Conservation (phyloP, 805 yeast species). For the Barnettozyma botsteinii region DNA sequence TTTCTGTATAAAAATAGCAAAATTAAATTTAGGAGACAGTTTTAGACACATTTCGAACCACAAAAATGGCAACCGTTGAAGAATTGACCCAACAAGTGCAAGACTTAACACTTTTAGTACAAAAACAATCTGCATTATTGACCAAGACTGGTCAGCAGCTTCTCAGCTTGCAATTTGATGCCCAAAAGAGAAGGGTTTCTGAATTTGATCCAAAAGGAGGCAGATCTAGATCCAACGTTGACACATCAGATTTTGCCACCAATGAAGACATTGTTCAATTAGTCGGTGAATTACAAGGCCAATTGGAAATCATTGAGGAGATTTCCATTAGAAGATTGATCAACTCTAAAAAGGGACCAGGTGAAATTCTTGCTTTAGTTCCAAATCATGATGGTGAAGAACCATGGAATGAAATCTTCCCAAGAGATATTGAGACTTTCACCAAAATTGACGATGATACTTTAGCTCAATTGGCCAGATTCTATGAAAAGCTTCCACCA, state of each 20-base stretch:
- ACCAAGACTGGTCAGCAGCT: constrained; percentile 78
- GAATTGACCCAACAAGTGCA: constrained; percentile 38
- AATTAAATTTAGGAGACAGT: background rate
- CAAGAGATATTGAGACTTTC: constrained; percentile 52
- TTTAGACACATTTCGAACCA: background rate
- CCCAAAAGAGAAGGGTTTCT: constrained; percentile 38
- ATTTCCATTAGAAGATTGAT: constrained; percentile 65
- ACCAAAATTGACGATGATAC: constrained; percentile 37
- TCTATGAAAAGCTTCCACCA: constrained; percentile 74
- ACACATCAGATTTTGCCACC: constrained; percentile 57
- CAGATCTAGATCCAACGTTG: constrained; percentile 21
- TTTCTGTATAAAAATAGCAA: background rate
- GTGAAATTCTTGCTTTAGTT: constrained; percentile 55
- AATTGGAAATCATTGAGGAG: constrained; percentile 72
- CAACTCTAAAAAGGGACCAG: constrained; percentile 46
- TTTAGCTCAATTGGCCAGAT: constrained; percentile 53
- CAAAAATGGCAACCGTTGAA: constrained; percentile 18
- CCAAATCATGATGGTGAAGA: constrained; percentile 76
- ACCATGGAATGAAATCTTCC: constrained; percentile 51
- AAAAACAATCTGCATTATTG: constrained; percentile 60
- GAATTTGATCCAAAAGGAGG: constrained; percentile 20
- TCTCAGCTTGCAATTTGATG: constrained; percentile 57
- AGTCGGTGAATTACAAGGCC: constrained; percentile 87
- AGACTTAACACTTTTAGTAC: constrained; percentile 46
- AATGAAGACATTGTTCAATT: constrained; percentile 82